A percentile compares a stretch with the other conserved stretches of the same genome.
These are phyloP conservation scores for Leccinum ochraceum DNA, from an alignment of 768 basidiomycete genomes.

Conservation along the genomic window DNA sequence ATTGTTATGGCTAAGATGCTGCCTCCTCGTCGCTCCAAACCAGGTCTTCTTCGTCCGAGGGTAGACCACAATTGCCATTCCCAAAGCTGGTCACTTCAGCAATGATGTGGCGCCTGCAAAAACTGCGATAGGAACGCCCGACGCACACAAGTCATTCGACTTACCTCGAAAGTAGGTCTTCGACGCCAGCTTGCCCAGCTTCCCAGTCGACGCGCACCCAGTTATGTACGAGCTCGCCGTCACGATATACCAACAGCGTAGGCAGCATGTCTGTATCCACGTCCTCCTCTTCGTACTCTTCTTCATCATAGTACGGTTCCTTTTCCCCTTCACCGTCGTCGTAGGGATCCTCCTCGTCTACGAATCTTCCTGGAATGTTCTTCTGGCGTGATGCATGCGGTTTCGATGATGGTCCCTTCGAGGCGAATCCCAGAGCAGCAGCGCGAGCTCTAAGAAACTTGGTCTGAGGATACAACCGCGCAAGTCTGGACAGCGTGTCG, in stretches of 20 bases:
- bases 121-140: neutral
- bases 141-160: neutral
- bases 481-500: slow-evolving; percentile 64
- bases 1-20: slow-evolving; percentile 1
- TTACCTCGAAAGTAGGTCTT: slow-evolving; percentile 67
- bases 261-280: slow-evolving; percentile 82
- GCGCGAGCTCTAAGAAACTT: slow-evolving; percentile 87
- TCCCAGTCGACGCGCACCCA: slow-evolving; percentile 92
- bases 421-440: slow-evolving; percentile 70
- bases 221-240: slow-evolving; percentile 81
- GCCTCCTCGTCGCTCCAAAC: slow-evolving; percentile 55
- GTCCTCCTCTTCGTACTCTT: slow-evolving; percentile 55
- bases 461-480: slow-evolving; percentile 65
- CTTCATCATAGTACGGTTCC: slow-evolving; percentile 37
- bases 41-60: slow-evolving; percentile 52
- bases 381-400: slow-evolving; percentile 9
- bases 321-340: slow-evolving; percentile 37
- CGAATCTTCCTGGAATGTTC: slow-evolving; percentile 33
- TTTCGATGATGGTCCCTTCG: slow-evolving; percentile 29
- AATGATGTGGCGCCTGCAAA: slow-evolving; percentile 30
- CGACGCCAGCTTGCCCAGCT: slow-evolving; percentile 64
- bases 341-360: slow-evolving; percentile 47
- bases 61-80: slow-evolving; percentile 48
- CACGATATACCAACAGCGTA: slow-evolving; percentile 75
- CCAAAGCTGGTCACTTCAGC: slow-evolving; percentile 17